Evolutionary conservation across 2,329 filamentous ascomycete species (phyloP).

Genomic region (Aspergillus sp.): DNA sequence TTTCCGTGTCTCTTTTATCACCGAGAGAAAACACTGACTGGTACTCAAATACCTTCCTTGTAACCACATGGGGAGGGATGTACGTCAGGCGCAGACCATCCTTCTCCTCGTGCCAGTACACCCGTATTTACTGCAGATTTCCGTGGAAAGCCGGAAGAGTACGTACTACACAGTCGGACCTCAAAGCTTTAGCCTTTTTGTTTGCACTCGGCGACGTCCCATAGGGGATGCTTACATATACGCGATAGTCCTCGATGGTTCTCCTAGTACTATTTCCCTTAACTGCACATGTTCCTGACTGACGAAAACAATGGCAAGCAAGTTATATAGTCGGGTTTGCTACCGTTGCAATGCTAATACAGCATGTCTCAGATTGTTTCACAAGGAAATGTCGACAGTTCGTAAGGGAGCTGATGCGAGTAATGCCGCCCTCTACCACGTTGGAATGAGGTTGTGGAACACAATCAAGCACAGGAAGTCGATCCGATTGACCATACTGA

Average conservation of each 20-base stretch:
- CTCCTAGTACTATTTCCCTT: neutral
- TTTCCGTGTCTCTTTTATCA: neutral
- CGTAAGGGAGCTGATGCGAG: neutral
- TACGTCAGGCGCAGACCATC: neutral
- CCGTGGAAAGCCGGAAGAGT: neutral
- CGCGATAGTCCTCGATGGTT: neutral
- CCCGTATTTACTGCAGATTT: conserved; percentile 5
- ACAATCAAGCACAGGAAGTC: neutral
- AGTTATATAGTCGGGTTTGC: neutral
- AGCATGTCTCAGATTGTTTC: neutral
- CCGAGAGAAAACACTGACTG: neutral
- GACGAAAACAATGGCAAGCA: neutral
- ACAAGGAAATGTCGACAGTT: neutral
- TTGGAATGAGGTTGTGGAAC: neutral
- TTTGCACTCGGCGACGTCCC: neutral
- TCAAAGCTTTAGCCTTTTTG: neutral
- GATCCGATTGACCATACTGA: neutral
- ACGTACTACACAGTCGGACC: neutral
- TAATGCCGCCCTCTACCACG: neutral
- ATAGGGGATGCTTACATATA: neutral
- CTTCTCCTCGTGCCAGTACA: conserved; percentile 1
- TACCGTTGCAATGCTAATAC: neutral
- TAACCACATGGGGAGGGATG: neutral
- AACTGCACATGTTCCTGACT: neutral
- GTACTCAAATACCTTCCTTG: neutral